Conservation (phyloP, 306 rosid genomes). For the Cicer chorassanicum region DNA sequence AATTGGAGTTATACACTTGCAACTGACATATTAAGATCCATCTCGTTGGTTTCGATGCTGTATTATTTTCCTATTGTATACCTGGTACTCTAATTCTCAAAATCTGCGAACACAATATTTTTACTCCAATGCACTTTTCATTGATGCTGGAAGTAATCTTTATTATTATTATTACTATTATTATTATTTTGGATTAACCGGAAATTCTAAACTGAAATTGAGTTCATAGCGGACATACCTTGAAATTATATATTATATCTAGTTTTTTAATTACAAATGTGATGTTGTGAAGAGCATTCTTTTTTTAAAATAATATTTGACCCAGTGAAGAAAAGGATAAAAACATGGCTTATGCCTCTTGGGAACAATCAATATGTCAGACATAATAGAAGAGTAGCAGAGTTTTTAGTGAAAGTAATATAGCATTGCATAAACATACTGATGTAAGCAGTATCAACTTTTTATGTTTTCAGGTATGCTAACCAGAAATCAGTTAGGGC, state of each 20-base stretch:
- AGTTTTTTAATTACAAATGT: constrained; percentile 1
- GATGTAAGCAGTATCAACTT: constrained; percentile 36
- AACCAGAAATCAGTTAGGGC: constrained; percentile 64
- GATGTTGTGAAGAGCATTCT: constrained; percentile 9
- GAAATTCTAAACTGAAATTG: background rate
- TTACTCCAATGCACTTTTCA: constrained; percentile 7
- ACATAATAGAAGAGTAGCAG: background rate
- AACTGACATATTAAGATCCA: background rate
- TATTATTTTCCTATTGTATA: background rate
- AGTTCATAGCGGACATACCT: background rate
- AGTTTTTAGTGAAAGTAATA: constrained; percentile 5
- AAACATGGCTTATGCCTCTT: constrained; percentile 21
- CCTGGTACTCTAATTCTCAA: constrained; percentile 13
- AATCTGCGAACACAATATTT: background rate
- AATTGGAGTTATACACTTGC: background rate
- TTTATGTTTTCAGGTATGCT: constrained; percentile 54
- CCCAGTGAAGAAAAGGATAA: constrained; percentile 12
- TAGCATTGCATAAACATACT: constrained; percentile 31
- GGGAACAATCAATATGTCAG: background rate
- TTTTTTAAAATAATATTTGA: constrained; percentile 6
- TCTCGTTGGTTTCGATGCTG: too few species aligned
- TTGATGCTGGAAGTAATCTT: constrained; percentile 12
- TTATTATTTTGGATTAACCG: background rate
- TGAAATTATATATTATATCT: constrained; percentile 15
- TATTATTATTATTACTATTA: background rate